Base-by-base conservation (phyloP, 2,329 filamentous ascomycete species). In the Xylariales sp. region DNA sequence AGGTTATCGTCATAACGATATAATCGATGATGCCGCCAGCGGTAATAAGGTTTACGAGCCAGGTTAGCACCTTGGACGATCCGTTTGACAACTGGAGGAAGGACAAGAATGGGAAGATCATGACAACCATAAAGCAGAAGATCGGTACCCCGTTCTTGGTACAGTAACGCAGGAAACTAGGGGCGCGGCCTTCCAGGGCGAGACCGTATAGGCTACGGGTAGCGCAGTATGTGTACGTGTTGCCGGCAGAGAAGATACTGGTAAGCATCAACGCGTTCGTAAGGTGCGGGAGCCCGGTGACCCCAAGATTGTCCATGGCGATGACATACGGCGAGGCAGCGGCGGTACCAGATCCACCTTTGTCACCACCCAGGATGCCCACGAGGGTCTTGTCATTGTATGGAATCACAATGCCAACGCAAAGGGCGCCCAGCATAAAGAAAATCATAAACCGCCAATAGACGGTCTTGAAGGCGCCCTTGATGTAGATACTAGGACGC, bases 381-480 rank as follows among this genome's bases (percentile, higher is more conserved):
- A 65, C 62, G 4, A 67, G 58, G 47, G 80, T 78, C 1, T 74
- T 76, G 48, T 82, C 77, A 42, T 82, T 71, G 59, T 76, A 76
- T 5, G 80, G 66, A 39, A 83, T 68, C 43, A 81, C 56, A 36
- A 83, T 76, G 4, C 78, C 78, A n/a, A 82, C 70, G 37, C 68
- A 71, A 2, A 86, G 65, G 5, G 77, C 76, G 3, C 79, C 76
- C 7, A 82, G 68, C 14, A 84, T 69, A 61, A 84, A 85, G 61
- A 85, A 84, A 1, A 73, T 53, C 0, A 73, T 77, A 27, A 84
- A 64, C 27, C 81, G 74, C 53, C 76, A 80, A 60, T 82, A 81
- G 6, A 82, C 75, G 3, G 74, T 73, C 42, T 80, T 81, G 62
- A 72, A 83, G 1, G 80, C 80, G 31, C 66, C 69, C 1, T 78